Base-by-base conservation (phyloP, 257 asterid genomes). In the Lithospermum erythrorhizon region DNA sequence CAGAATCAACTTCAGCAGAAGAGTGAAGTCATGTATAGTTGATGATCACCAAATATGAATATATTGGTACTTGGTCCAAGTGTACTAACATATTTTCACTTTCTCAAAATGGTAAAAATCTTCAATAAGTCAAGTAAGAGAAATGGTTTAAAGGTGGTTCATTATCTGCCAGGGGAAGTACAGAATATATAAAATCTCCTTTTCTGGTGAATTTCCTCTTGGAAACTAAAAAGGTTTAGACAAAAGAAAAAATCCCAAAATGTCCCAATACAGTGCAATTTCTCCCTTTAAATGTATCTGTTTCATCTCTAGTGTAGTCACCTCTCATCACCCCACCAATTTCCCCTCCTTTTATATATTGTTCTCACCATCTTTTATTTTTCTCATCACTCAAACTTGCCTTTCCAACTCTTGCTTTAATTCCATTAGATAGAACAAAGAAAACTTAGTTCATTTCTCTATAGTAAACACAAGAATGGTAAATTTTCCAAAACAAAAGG, bases 331-430 rank as follows among this genome's bases (percentile, higher is more conserved):
- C 47, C 49, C 45, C 45, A 6, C 45, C 45, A 11, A 11, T 7
- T 7, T 7, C 3, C 49, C 15, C 17, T 56, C 75, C 68, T 72
- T 70, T 76, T 72, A 82, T 69, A 84, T 72, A 84, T 70, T 67
- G 58, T 63, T 72, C 65, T 68, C 68, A 60, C 54, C 68, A 54
- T 54, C 72, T 64, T 60, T 66, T 64, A 61, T 57, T 55, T 65
- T 58, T 51, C 59, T 35, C 17, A 41, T 41, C 49, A 11, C 17
- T 41, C 57, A 56, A 66, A 62, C 72, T 49, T 65, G 57, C 65
- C 75, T 62, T 70, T 72, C 52, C 76, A 61, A 58, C 29, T 58
- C 54, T 56, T 16, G 65, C 6, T 66, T 51, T 35, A 16, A 62
- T 35, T 21, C 22, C 13, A 58, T 66, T 48, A 13, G 68, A 67